Evolutionary conservation across 164 flowering plant genomes (phyloP), one percentile per base, ranked within the genome.

Genomic region (Vitis cinerea): DNA sequence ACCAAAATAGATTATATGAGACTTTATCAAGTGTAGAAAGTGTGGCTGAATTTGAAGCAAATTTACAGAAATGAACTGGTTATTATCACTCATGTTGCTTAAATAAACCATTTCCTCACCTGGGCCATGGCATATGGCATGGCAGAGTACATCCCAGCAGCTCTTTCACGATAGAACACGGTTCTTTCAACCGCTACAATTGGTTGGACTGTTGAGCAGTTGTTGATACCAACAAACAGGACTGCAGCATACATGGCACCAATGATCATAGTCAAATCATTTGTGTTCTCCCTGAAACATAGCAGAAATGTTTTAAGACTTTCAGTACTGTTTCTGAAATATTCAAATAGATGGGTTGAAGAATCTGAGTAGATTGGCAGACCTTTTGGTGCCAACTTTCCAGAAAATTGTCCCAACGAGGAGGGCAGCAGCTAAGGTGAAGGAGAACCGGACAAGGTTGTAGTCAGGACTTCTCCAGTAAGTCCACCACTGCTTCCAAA

Each of bases 381-480:
- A 90, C 97, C 78, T 87, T 78, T 86, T 84, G 0, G 76, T 78
- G 57, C 98, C 96, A 63, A 90, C 83, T 53, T 61, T 77, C 99
- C 99, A 95, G 79, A 93, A 95, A 65, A 95, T 81, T 44, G 94
- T 78, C 5, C 98, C 98, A 17, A 93, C 73, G 78, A 93, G 56
- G 49, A 95, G 89, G 10, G 94, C 90, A 66, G 87, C 72, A 29
- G 75, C 81, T 54, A 95, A 72, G 51, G 93, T 90, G 81, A 88
- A 95, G 79, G 79, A 87, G 79, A 59, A 85, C 73, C 97, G 72
- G 15, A 86, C 92, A 56, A 91, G 92, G 79, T 91, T 95, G 61
- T 93, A 95, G 19, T 91, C 96, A 23, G 98, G 98, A 71, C 94
- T 95, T 82, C 99, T 84, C 99, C 99, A 95, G 29, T 95, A 93